Base-by-base conservation (phyloP, 257 asterid species). In the Nicotiana sylvestris region DNA sequence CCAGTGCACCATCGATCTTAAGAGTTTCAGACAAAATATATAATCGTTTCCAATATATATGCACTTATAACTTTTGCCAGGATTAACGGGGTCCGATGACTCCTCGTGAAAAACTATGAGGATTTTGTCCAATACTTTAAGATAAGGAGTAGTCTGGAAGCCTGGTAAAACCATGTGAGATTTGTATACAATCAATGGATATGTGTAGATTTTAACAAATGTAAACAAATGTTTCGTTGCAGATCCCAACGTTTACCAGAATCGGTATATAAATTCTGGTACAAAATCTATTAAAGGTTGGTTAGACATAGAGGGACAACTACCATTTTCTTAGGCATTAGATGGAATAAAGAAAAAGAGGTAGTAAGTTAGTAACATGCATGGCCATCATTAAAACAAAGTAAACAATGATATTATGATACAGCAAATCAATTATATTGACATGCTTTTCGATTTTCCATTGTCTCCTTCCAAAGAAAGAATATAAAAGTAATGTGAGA, bases 401-500 rank as follows among this genome's bases (percentile, higher is more conserved):
- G 65, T 16, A 49, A 53, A 16, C 8, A 65, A 49, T 29, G 77
- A 65, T 70, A 21, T 7, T 46, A 49, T 29, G 77, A 65, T 70
- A 11, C 58, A 13, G 1, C 6, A 80, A 80, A 80, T 80, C 29
- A 81, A 33, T 81, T 33, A 81, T 68, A 39, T 37, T 70, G 35
- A 35, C 43, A 81, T 81, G 84, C 84, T 55, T 76, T 60, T 70
- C n/a, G n/a, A 39, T 43, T 0, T 43, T 72, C 49, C 61, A 46
- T 72, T 72, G 25, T 72, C 61, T 25, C 79, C 39, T 0, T 25
- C 39, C 39, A 72, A 72, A 46, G 61, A 72, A 72, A 72, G 39
- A 70, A 70, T 43, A 70, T 70, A 1, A 70, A n/a, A n/a, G 33
- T 70, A n/a, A 39, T 70, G 21, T 70, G 82, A 82, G 82, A 82